Evolutionary conservation across 257 asterid genomes (phyloP), one percentile per base, ranked within the genome.

Genomic region (Cynanchum wilfordii): DNA sequence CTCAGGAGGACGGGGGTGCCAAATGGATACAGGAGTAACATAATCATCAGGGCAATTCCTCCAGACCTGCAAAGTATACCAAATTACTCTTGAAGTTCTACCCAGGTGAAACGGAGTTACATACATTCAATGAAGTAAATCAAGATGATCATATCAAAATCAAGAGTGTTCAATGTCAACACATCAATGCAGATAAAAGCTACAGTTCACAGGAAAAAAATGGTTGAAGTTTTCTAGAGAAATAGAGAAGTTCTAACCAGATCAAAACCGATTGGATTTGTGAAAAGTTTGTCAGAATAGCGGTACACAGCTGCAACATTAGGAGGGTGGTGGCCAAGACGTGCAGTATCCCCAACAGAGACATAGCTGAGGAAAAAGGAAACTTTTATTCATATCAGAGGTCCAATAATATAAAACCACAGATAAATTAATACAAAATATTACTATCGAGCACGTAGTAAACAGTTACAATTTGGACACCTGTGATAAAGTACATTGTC

Each of bases 1-100:
- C 77, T 86, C 90, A 0, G 99, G 98, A 4, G 99, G 90, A 66
- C 97, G 96, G 29, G 99, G 97, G 56, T 79, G 95, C 99, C 99
- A 95, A 51, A 95, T 89, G 42, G 99, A 89, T 66, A 95, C 90
- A 1, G 87, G 85, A 70, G 73, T 75, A 47, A 77, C 82, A 80
- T 89, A 95, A 76, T 92, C 99, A 74, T 89, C 99, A 3, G 75
- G 57, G 79, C 98, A 95, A 72, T 90, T 95, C 80, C 99, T 92
- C 98, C 99, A 95, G 25, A 94, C 95, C 97, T 87, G 82, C 71
- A 76, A 33, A 69, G 20, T 27, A 62, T 70, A 44, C 29, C 60
- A 36, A 36, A 66, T 42, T 44, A 40, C 63, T 42, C 29, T 52
- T 47, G 36, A 50, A 73, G 16, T 66, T 8, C 25, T 10, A 8